Evolutionary conservation across 345 rosid genomes (phyloP), one percentile per base, ranked within the genome.

Genomic region (Cardamine chenopodiifolia): DNA sequence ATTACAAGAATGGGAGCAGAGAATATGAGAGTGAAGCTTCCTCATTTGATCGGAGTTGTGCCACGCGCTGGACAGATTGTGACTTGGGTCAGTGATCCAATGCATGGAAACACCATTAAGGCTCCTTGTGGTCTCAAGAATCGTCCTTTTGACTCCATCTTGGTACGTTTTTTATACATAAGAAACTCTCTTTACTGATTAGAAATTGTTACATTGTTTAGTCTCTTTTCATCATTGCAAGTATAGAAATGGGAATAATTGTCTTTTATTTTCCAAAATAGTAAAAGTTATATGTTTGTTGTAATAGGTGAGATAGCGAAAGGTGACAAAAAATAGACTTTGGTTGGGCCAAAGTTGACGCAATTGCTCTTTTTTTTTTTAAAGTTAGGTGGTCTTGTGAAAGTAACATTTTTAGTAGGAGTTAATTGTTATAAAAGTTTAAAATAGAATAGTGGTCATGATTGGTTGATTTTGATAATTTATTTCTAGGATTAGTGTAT

Each of bases 61-160:
- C 86, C 92, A 14, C 52, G 87, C 7, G 88, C 94, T 17, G 96
- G 97, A 50, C 96, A 83, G 73, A 90, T 90, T 74, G 96, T 90
- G 72, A 90, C 96, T 18, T 92, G 97, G 96, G 94, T 92, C 72
- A 90, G 96, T 74, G 97, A 92, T 80, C 97, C 97, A 53, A 90
- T 92, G 97, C 97, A 92, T 47, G 97, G 97, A 65, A 92, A 92
- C 90, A 92, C 97, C 77, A 90, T 92, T 52, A 92, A 92, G 83
- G 96, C 96, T 79, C 97, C 97, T n/a, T 88, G 92, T 9, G 97
- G 97, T 74, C 90, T 92, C 63, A 92, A 92, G 83, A 92, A 96
- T 72, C 94, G 97, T 34, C 96, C 97, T 7, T 92, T 92, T 5
- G 97, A 92, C 86, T 67, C 97, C 73, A 92, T 92, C 79, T 80